Evolutionary conservation across 768 basidiomycete genomes (phyloP).

Genomic region (Naganishia onofrii): DNA sequence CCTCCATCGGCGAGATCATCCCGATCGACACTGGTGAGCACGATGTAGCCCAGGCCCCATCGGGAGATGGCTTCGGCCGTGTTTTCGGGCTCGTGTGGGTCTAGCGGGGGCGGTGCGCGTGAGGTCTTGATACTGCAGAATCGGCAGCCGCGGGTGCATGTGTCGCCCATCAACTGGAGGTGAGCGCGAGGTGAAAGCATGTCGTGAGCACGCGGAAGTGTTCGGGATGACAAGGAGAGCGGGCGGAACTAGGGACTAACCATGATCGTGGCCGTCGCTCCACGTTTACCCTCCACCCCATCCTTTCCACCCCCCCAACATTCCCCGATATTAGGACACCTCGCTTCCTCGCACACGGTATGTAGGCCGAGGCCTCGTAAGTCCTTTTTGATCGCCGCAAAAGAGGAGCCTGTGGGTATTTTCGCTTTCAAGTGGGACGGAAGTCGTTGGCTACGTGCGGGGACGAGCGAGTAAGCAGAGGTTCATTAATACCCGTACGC

Average conservation of each 20-base stretch:
- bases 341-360: slow-evolving; percentile 97
- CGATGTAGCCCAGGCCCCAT: slow-evolving; percentile 98
- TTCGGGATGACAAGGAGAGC: too few species aligned
- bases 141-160: slow-evolving; percentile 93
- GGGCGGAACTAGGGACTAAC: slow-evolving; percentile 58
- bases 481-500: too few species aligned
- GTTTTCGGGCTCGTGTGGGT: slow-evolving; percentile 94
- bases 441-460: slow-evolving; percentile 81
- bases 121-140: slow-evolving; percentile 98
- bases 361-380: slow-evolving; percentile 84
- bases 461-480: too few species aligned
- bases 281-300: slow-evolving; percentile 70
- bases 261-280: slow-evolving; percentile 98
- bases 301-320: slow-evolving; percentile 83
- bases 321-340: slow-evolving; percentile 99
- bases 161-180: slow-evolving; percentile 94
- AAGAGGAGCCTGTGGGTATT: slow-evolving; percentile 84
- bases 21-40: slow-evolving; percentile 91
- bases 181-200: too few species aligned
- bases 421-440: slow-evolving; percentile 85
- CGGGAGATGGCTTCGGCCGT: slow-evolving; percentile 96
- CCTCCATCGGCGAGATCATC: slow-evolving; percentile 94
- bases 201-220: too few species aligned
- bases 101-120: slow-evolving; percentile 77
- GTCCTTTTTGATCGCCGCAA: slow-evolving; percentile 90